Conservation (phyloP, 2,329 filamentous ascomycete species). For the Atkinsonella hypoxylon region DNA sequence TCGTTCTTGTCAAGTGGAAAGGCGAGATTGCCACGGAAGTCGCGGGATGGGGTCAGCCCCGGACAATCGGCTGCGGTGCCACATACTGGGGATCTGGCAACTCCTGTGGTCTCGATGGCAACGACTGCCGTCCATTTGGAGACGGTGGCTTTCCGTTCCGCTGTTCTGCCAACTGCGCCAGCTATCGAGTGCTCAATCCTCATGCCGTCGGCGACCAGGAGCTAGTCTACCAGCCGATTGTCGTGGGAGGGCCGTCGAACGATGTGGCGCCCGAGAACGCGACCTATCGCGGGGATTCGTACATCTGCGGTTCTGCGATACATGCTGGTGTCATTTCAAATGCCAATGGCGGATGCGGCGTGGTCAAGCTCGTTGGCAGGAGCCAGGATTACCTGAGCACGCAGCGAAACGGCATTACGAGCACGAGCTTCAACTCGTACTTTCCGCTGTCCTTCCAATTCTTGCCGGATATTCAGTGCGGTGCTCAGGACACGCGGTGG, state of each 20-base stretch:
- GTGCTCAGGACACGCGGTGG: constrained; percentile 73
- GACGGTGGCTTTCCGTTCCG: constrained; percentile 60
- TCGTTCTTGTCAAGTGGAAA: constrained; percentile 54
- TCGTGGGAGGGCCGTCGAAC: constrained; percentile 52
- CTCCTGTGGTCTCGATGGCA: constrained; percentile 61
- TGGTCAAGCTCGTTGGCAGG: constrained; percentile 61
- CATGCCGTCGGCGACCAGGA: constrained; percentile 63
- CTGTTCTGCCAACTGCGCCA: constrained; percentile 61
- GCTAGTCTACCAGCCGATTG: constrained; percentile 50
- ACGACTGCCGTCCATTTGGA: constrained; percentile 62
- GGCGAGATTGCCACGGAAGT: constrained; percentile 50
- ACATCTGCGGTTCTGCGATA: constrained; percentile 74
- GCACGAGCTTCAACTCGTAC: constrained; percentile 69
- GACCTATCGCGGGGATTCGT: constrained; percentile 79
- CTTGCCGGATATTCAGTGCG: constrained; percentile 49
- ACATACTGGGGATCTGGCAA: constrained; percentile 63
- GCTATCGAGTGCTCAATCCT: constrained; percentile 54
- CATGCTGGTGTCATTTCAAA: constrained; percentile 70
- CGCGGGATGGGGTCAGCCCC: constrained; percentile 53
- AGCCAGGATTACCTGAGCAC: constrained; percentile 51
- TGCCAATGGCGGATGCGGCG: constrained; percentile 66
- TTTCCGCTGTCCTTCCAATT: constrained; percentile 86
- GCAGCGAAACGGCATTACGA: constrained; percentile 61
- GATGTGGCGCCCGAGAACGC: constrained; percentile 30
- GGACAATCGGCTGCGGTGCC: constrained; percentile 52